Base-by-base conservation (phyloP, 225 moss, liverwort and hornwort species). In the Marchantia polymorpha region DNA sequence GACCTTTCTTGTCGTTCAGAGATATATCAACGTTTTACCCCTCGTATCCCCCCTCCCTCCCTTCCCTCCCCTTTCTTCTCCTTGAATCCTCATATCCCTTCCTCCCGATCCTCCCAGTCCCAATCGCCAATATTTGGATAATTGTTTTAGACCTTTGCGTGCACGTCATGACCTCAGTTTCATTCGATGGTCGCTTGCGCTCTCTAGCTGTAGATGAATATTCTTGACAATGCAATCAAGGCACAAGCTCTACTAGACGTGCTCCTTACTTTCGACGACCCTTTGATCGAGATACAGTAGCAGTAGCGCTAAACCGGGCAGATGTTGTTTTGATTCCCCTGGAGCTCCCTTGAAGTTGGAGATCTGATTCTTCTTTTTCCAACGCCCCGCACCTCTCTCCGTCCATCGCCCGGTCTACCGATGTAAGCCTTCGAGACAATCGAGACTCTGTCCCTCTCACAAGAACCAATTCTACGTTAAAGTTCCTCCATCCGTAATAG, bases 1-100 rank as follows among this genome's bases (percentile, higher is more conserved):
- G 67, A 67, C 67, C 67, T 67, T 67, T 67, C 67, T 67, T 67
- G 67, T 67, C 67, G 31, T 67, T 67, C 30, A 67, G 14, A 26
- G 25, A 67, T 14, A 67, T 67, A 66, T 27, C 66, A 31, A 67
- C 31, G 25, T 67, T 67, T 67, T 39, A 67, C 30, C 3, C 63
- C 23, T 63, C 23, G 39, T 39, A 39, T 39, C 39, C 39, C 39
- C 39, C 39, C 39, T 39, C 39, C 39, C 39, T 39, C 39, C 39
- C 39, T 39, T 39, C 39, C 39, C 39, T 39, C 39, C 39, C 56
- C 56, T 12, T 56, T 39, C 39, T 39, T 39, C 39, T 39, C 39
- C 39, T 39, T 39, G 39, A 39, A 5, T 39, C 39, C 39, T 39
- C 5, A 2, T 39, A 55, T 55, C 55, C 55, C 55, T 55, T 55